These are phyloP conservation scores for Pouteria campechiana DNA, from an alignment of 179 eudicot species.

Conservation along the genomic window DNA sequence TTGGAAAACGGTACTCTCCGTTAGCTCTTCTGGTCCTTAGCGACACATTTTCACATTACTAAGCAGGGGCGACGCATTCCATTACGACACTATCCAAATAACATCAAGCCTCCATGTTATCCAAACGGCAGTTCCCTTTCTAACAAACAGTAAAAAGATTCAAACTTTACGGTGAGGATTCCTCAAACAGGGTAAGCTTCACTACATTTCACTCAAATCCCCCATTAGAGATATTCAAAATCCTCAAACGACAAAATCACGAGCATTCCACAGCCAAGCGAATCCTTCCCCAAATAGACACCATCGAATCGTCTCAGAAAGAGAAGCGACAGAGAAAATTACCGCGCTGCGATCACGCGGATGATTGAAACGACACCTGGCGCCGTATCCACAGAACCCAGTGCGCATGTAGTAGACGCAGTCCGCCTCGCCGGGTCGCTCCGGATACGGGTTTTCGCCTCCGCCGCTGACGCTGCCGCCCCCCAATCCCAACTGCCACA, in stretches of 20 bases:
- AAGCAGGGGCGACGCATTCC: background rate
- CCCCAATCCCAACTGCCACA: slow-evolving; percentile 58
- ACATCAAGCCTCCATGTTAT: no score
- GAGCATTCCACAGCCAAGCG: background rate
- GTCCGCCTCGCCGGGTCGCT: slow-evolving; percentile 70
- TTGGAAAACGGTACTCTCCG: no score
- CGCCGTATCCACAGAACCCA: slow-evolving; percentile 79
- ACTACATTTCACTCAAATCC: slow-evolving; percentile 2
- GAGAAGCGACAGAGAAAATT: slow-evolving; percentile 1
- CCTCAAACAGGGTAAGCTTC: no score
- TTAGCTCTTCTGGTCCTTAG: no score
- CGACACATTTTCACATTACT: no score
- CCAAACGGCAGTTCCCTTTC: no score
- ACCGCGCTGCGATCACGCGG: slow-evolving; percentile 60
- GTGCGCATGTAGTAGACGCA: slow-evolving; percentile 66
- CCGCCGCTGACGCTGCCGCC: slow-evolving; percentile 8
- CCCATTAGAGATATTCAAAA: slow-evolving; percentile 7
- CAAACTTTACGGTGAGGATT: no score
- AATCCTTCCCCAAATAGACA: no score
- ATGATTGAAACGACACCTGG: slow-evolving; percentile 92
- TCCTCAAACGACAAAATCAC: background rate
- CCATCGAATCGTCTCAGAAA: no score
- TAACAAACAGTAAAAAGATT: no score
- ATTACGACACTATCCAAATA: background rate
- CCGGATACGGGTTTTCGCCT: slow-evolving; percentile 57